These are phyloP conservation scores for Lasiosphaeriaceae sp. DNA, from an alignment of 495 filamentous ascomycete species.

Conservation along the genomic window DNA sequence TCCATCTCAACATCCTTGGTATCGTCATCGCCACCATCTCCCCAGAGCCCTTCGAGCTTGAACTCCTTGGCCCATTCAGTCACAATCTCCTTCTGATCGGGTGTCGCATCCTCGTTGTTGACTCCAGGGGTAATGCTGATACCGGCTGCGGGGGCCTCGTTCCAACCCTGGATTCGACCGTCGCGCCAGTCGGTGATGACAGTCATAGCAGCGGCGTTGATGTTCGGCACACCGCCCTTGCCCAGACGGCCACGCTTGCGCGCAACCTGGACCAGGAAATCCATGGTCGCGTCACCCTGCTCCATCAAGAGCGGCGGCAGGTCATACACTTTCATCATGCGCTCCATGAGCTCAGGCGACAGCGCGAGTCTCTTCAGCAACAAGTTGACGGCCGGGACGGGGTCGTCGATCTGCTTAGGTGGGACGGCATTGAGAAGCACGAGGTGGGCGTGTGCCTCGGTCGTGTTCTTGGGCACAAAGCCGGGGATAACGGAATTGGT, in stretches of 20 bases:
- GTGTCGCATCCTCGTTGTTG: constrained; percentile 31
- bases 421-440: constrained; percentile 88
- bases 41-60: constrained; percentile 92
- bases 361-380: constrained; percentile 73
- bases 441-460: constrained; percentile 76
- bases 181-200: constrained; percentile 96
- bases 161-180: constrained; percentile 92
- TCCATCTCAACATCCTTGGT: constrained; percentile 32
- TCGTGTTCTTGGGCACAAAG: constrained; percentile 52
- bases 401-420: constrained; percentile 89
- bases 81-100: constrained; percentile 83
- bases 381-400: constrained; percentile 76
- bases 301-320: constrained; percentile 69
- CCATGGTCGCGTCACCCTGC: constrained; percentile 72
- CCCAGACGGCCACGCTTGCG: constrained; percentile 86
- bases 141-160: constrained; percentile 62
- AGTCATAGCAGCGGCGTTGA: constrained; percentile 80
- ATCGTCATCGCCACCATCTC: constrained; percentile 39
- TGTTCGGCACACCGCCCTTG: constrained; percentile 85
- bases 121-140: constrained; percentile 37
- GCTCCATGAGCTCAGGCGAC: constrained; percentile 65
- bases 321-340: constrained; percentile 76
- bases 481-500: constrained; percentile 28
- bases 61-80: constrained; percentile 94
- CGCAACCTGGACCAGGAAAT: constrained; percentile 92